These are phyloP conservation scores for Glomus cerebriforme DNA, from an alignment of 192 early-diverging fungal genomes.

Conservation along the genomic window DNA sequence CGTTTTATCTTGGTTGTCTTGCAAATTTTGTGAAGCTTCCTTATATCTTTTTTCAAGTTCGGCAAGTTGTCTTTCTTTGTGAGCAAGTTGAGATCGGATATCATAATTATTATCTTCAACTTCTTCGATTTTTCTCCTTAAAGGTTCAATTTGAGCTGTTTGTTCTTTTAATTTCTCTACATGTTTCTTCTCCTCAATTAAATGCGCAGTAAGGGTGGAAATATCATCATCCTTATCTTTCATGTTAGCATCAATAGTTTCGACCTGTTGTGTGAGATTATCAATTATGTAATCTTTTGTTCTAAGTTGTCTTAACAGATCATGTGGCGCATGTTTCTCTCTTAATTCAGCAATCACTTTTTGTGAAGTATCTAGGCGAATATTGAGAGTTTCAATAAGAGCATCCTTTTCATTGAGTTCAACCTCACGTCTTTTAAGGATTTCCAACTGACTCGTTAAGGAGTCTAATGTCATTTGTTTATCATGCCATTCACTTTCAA, in stretches of 20 bases:
- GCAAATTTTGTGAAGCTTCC: background rate
- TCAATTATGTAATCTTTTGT: slow-evolving; percentile 34
- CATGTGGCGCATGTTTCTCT: slow-evolving; percentile 34
- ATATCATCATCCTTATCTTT: slow-evolving; percentile 33
- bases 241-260: slow-evolving; percentile 29
- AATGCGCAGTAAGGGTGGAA: background rate
- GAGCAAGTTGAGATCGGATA: background rate
- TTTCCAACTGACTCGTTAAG: slow-evolving; percentile 13
- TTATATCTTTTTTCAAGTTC: slow-evolving; percentile 21
- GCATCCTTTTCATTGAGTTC: slow-evolving; percentile 30
- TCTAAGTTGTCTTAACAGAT: slow-evolving; percentile 30
- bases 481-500: slow-evolving; percentile 22
- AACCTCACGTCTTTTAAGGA: background rate
- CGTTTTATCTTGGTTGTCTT: slow-evolving; percentile 7
- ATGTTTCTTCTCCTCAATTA: background rate
- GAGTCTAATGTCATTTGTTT: slow-evolving; percentile 18
- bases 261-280: slow-evolving; percentile 27
- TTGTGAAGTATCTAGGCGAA: slow-evolving; percentile 29
- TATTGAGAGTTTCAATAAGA: slow-evolving; percentile 28
- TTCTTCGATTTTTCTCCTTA: slow-evolving; percentile 4
- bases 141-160: slow-evolving; percentile 17
- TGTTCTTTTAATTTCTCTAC: slow-evolving; percentile 19
- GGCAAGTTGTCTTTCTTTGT: slow-evolving; percentile 12
- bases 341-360: slow-evolving; percentile 32
- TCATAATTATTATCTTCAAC: background rate